These are phyloP conservation scores for Jatropha podagrica DNA, from an alignment of 441 rosid genomes.

Conservation along the genomic window DNA sequence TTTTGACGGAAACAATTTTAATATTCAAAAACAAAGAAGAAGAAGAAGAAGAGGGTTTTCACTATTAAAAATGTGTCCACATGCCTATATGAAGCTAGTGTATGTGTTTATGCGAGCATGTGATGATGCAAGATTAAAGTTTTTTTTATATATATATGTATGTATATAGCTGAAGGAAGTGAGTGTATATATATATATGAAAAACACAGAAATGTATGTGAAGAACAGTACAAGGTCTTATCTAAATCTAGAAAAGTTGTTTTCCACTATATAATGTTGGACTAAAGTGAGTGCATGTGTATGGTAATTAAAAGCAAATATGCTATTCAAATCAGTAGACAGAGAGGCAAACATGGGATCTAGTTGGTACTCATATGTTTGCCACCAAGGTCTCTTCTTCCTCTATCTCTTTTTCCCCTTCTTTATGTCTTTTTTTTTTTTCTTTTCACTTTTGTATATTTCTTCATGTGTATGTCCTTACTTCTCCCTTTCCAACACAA, in stretches of 20 bases:
- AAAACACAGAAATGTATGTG: not conserved
- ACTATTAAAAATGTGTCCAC: not conserved
- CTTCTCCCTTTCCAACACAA: not conserved
- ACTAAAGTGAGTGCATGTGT: conserved; percentile 34
- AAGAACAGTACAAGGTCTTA: conserved; percentile 20
- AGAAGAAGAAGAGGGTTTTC: not conserved
- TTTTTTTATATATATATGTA: too few species aligned
- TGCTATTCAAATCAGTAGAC: conserved; percentile 51
- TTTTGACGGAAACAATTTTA: not conserved
- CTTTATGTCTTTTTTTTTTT: conserved; percentile 13
- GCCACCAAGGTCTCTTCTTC: conserved; percentile 47
- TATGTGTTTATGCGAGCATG: conserved; percentile 7
- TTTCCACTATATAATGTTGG: conserved; percentile 58
- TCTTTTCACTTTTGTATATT: not conserved
- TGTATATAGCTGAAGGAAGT: not conserved
- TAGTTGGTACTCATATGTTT: conserved; percentile 43
- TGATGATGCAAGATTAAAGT: conserved; percentile 3
- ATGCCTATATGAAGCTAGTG: conserved; percentile 11
- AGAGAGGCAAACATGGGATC: conserved; percentile 42
- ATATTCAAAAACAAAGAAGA: not conserved
- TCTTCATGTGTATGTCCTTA: not conserved
- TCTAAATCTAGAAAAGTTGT: conserved; percentile 42
- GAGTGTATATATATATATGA: not conserved
- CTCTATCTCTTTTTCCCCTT: conserved; percentile 11
- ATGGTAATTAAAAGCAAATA: conserved; percentile 33